Conservation (phyloP, 2,329 filamentous ascomycete genomes). For the Sordariomycetes sp. region DNA sequence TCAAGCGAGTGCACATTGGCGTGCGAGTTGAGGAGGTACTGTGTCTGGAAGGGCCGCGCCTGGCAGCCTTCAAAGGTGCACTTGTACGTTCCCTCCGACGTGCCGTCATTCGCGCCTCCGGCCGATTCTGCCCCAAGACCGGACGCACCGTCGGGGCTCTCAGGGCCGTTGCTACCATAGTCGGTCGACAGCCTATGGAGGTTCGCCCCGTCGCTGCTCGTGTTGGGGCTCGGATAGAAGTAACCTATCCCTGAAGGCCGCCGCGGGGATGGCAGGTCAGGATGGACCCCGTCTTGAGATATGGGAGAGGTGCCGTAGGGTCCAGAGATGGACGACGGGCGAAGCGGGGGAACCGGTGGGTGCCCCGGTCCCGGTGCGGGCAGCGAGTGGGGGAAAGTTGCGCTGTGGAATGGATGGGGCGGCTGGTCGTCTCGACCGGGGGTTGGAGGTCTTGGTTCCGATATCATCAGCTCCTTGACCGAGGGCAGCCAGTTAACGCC, state of each 20-base stretch:
- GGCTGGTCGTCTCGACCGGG: background rate
- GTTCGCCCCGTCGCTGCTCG: background rate
- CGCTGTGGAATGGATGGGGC: constrained; percentile 14
- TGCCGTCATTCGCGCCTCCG: background rate
- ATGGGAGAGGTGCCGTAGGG: constrained; percentile 33
- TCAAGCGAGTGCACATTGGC: constrained; percentile 59
- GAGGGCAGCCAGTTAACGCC: background rate
- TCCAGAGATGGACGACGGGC: constrained; percentile 20
- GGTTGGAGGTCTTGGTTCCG: background rate
- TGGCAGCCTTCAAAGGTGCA: constrained; percentile 43
- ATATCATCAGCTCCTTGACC: background rate
- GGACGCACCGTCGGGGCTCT: constrained; percentile 32
- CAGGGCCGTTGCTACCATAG: constrained; percentile 29
- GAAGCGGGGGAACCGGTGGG: constrained; percentile 9
- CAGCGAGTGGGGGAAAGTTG: constrained; percentile 23
- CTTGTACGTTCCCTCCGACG: constrained; percentile 1
- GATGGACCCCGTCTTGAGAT: constrained; percentile 36
- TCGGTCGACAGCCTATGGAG: constrained; percentile 16
- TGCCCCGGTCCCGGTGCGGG: constrained; percentile 15
- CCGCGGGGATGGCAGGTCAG: constrained; percentile 36
- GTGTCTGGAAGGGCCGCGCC: constrained; percentile 66
- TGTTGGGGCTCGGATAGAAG: constrained; percentile 20
- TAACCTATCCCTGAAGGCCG: constrained; percentile 27
- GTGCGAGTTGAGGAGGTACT: constrained; percentile 69
- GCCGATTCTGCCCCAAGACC: constrained; percentile 26